Evolutionary conservation across 495 filamentous ascomycete genomes (phyloP).

Genomic region (Podospora pseudopauciseta): DNA sequence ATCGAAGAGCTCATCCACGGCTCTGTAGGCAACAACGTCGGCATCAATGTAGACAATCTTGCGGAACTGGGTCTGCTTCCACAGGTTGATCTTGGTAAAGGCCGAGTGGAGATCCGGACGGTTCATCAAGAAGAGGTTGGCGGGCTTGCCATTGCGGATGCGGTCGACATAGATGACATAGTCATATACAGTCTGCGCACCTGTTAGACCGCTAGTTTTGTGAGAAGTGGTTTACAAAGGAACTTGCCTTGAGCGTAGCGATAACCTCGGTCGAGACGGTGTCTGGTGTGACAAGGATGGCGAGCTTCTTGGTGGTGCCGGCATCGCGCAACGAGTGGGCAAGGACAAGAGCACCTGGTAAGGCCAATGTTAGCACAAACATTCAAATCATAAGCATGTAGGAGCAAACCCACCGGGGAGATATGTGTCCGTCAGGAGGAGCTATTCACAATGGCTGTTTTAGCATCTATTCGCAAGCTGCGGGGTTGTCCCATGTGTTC

Average conservation of each 20-base stretch:
- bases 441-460: constrained; percentile 47
- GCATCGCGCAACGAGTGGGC: constrained; percentile 93
- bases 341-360: constrained; percentile 79
- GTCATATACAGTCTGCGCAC: constrained; percentile 72
- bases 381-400: constrained; percentile 13
- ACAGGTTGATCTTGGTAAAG: constrained; percentile 95
- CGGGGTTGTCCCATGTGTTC: too few species aligned
- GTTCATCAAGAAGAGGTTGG: constrained; percentile 87
- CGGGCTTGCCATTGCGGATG: constrained; percentile 69
- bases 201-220: constrained; percentile 14
- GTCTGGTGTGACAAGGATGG: constrained; percentile 76
- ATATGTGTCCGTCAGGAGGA: constrained; percentile 86
- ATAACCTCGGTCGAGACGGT: constrained; percentile 68
- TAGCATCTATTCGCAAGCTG: constrained; percentile 22
- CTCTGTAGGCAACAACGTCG: constrained; percentile 79
- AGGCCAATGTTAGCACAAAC: constrained; percentile 18
- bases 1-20: constrained; percentile 89
- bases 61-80: constrained; percentile 84
- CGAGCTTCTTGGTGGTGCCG: constrained; percentile 80
- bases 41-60: constrained; percentile 91
- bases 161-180: constrained; percentile 80
- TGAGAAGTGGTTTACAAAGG: background rate
- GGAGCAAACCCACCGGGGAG: constrained; percentile 65
- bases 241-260: constrained; percentile 64
- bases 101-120: constrained; percentile 83